Base-by-base conservation (phyloP, 2,329 filamentous ascomycete genomes). In the Beauveria bassiana region DNA sequence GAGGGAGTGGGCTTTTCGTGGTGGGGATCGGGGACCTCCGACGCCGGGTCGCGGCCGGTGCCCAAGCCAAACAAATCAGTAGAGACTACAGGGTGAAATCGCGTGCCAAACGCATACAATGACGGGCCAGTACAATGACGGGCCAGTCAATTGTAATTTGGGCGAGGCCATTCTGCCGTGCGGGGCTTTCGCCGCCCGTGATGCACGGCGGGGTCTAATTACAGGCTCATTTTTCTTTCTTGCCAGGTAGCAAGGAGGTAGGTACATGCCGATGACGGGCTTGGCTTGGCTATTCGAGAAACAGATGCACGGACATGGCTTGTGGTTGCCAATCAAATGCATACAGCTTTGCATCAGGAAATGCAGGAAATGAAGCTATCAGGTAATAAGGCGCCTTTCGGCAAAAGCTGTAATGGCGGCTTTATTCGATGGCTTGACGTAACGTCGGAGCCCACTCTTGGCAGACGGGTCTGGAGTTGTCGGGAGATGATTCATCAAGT, bases 11-110 rank as follows among this genome's bases (percentile, higher is more conserved):
- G 38, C 38, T 42, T 7, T 34, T 28, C 31, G 60, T 60, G 64
- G 64, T 65, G 66, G 62, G 59, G 65, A 64, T 67, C 71, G 71
- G 71, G 68, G 68, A 71, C 47, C 67, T 72, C 72, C 71, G 72
- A 68, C 65, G 67, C 68, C 66, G 67, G 66, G 62, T 51, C 61
- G 53, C 46, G 56, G 49, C 59, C 59, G 61, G 47, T 43, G 56
- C 34, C 45, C 38, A 49, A 31, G 47, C n/a, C 42, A 20, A 56
- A 22, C 24, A 26, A 26, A 24, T 24, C 5, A 45, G n/a, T 31
- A 26, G 20, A 26, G 45, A 9, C 51, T 14, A 14, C 52, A 20
- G 22, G 22, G 12, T n/a, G 16, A 24, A 43, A 43, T 28, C 16
- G 52, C 52, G 31, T 54, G 20, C 20, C 22, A 10, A 43, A n/a